These are phyloP conservation scores for Tympanopsis confertula DNA, from an alignment of 2,329 filamentous ascomycete genomes.

Conservation along the genomic window DNA sequence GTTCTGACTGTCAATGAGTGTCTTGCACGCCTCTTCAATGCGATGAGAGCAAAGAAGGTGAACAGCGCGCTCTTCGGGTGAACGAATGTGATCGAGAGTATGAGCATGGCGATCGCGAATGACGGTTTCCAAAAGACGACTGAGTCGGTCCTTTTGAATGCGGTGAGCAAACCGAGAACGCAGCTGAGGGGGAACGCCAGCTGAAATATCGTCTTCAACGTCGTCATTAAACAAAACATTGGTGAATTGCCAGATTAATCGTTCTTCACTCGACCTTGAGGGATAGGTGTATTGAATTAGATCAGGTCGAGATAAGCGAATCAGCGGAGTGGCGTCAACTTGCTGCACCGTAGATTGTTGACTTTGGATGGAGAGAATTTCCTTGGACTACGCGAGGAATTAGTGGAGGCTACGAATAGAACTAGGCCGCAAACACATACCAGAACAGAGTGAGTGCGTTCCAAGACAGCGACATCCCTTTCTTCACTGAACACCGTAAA, in stretches of 20 bases:
- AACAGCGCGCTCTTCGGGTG: slow-evolving; percentile 73
- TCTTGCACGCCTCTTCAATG: slow-evolving; percentile 70
- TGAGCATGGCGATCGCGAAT: slow-evolving; percentile 47
- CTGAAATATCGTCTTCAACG: not conserved
- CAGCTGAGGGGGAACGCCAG: not conserved
- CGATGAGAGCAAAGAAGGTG: slow-evolving; percentile 69
- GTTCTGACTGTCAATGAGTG: slow-evolving; percentile 64
- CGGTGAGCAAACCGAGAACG: slow-evolving; percentile 14
- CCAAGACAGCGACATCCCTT: not conserved
- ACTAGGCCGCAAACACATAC: slow-evolving; percentile 4
- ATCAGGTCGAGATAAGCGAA: slow-evolving; percentile 19
- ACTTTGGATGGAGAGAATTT: slow-evolving; percentile 42
- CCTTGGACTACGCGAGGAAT: slow-evolving; percentile 38
- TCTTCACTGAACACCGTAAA: slow-evolving; percentile 1
- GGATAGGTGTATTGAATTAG: slow-evolving; percentile 25
- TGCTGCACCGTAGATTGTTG: slow-evolving; percentile 36
- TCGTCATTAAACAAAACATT: slow-evolving; percentile 74
- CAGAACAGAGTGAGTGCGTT: not conserved
- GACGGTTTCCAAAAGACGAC: slow-evolving; percentile 53
- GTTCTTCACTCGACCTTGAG: slow-evolving; percentile 56
- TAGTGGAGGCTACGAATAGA: slow-evolving; percentile 13
- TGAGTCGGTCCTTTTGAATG: slow-evolving; percentile 51
- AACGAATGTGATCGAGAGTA: slow-evolving; percentile 44
- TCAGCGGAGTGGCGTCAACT: not conserved
- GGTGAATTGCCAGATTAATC: slow-evolving; percentile 72